Evolutionary conservation across 306 rosid genomes (phyloP).

Genomic region (Quercus agrifolia): DNA sequence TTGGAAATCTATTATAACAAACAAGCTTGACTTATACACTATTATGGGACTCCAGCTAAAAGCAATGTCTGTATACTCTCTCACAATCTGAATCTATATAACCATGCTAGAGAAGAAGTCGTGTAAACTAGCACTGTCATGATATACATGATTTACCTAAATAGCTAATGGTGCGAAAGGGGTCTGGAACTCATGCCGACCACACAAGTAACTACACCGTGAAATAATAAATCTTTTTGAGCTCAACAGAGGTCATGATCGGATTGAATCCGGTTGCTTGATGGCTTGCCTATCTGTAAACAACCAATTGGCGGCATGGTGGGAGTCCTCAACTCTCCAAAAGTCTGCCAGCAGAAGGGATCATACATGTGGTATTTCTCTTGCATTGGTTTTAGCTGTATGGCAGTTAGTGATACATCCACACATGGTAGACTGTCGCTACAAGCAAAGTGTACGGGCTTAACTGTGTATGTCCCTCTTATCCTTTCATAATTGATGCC

Average conservation of each 20-base stretch:
- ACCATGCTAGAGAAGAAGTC: constrained; percentile 31
- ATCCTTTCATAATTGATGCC: constrained; percentile 93
- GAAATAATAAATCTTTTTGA: constrained; percentile 3
- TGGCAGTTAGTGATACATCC: constrained; percentile 72
- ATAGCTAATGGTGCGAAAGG: constrained; percentile 42
- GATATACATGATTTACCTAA: constrained; percentile 50
- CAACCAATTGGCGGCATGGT: constrained; percentile 83
- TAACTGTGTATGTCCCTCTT: constrained; percentile 82
- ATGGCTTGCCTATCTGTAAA: constrained; percentile 80
- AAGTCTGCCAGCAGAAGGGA: constrained; percentile 95
- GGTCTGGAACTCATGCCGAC: constrained; percentile 53
- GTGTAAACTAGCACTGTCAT: constrained; percentile 37
- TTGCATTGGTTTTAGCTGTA: constrained; percentile 74
- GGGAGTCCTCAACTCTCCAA: constrained; percentile 76
- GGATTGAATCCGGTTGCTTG: constrained; percentile 65
- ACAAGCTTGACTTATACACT: constrained; percentile 30
- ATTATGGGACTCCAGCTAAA: constrained; percentile 32
- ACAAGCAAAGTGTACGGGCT: constrained; percentile 91
- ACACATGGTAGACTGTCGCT: constrained; percentile 88
- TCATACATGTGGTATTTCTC: constrained; percentile 67
- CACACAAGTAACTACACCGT: constrained; percentile 45
- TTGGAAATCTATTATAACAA: constrained; percentile 31
- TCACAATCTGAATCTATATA: constrained; percentile 24
- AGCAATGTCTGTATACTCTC: constrained; percentile 38
- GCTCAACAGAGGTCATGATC: constrained; percentile 66